Evolutionary conservation across 1,284 basidiomycete genomes (phyloP), one percentile per base, ranked within the genome.

Genomic region (Hemileia vastatrix): DNA sequence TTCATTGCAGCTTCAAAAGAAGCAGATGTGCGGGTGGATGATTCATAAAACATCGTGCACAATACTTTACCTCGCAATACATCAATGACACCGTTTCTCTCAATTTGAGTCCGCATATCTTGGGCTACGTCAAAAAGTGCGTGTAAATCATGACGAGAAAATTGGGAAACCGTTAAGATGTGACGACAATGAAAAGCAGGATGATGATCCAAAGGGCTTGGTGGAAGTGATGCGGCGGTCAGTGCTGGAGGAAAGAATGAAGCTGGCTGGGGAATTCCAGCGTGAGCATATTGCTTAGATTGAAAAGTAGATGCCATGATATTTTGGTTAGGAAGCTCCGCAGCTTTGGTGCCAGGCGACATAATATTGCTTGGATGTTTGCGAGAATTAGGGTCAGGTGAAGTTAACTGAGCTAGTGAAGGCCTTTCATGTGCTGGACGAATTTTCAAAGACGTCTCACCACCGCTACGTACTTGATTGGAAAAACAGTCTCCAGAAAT

Each of bases 1-100:
- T 94, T 92, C 95, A 98, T 98, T 11, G 95, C 95, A 6, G 94
- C 88, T 76, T 99, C 94, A 74, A 99, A 99, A n/a, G 94, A 97
- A 13, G 87, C 83, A 65, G 87, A 90, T 1, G 95, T 99, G 57
- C 95, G 83, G 1, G 95, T 99, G 6, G 92, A 96, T 1, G 95
- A 90, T 76, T 99, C 95, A 77, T 94, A 99, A 81, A 99, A 99
- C 44, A 96, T 77, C n/a, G 87, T 94, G 74, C 88, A 92, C 3
- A 99, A 82, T 0, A 99, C 86, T 66, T 86, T 88, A 52, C 94
- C 94, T 67, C 86, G 87, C 45, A 98, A 81, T 57, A 97, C 84
- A 72, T 98, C 92, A 63, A 97, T 81, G 2, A 84, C 83, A 3
- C 93, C 91, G 69, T 86, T 87, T 44, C 92, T 84, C 78, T 99